Base-by-base conservation (phyloP, 805 yeast species). In the Wickerhamomyces alni region DNA sequence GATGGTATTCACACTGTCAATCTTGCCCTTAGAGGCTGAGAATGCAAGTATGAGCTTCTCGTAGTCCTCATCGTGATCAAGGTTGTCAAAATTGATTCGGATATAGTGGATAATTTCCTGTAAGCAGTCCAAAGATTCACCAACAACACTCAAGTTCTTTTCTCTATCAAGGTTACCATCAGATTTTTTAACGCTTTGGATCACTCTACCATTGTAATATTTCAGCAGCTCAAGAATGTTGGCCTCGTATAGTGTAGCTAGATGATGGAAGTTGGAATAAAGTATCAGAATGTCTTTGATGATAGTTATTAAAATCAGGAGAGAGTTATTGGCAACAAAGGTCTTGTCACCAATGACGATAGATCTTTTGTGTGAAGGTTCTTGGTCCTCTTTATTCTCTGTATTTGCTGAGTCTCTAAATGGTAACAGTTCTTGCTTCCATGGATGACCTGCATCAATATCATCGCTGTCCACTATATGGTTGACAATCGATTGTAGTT, bases 231-330 rank as follows among this genome's bases (percentile, higher is more conserved):
- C 77, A 21, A 63, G 44, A 17, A 75, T 40, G 50, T 70, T 63
- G 21, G 62, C 62, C 41, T 74, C 77, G 31, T 77, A 63, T 8
- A 51, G 46, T 0, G 56, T 35, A 1, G 65, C 38, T 25, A 61
- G 43, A 50, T 64, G 67, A 3, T 82, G 82, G 48, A 86, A 74
- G 25, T 76, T 72, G 18, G 70, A 67, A 16, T 76, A 65, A 15
- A 88, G 64, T 2, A 75, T 69, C 24, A 84, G 56, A 38, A 82
- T 74, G 36, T 74, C 78, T 37, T 69, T 72, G 2, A 81, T 52
- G 10, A 65, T 48, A 4, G 50, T 46, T 17, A 78, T 55, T 8
- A 74, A 47, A 5, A 59, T 52, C 5, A 67, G 54, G 7, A 71
- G 61, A 0, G 81, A 66, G n/a, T 67, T 67, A 30, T 83, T 75